A percentile compares a stretch with the other conserved stretches of the same genome.
Conservation (phyloP, 2,329 filamentous ascomycete species). For the Talaromyces sp. region DNA sequence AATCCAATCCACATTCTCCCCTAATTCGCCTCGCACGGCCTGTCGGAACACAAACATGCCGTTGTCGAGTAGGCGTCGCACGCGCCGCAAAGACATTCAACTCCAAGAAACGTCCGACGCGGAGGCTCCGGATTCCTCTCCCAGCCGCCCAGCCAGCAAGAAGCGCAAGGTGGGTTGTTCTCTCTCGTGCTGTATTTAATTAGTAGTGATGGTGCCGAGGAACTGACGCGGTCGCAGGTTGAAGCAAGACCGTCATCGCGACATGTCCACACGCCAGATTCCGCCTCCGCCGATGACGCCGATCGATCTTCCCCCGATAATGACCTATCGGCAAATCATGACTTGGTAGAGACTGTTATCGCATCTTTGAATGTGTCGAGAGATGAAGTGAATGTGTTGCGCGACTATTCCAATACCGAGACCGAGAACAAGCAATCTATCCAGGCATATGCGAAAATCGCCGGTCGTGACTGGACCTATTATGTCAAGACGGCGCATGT, state of each 20-base stretch:
- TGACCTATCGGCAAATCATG: conserved; percentile 41
- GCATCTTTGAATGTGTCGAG: conserved; percentile 43
- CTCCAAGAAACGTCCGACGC: conserved; percentile 45
- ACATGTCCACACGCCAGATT: conserved; percentile 34
- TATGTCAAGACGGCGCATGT: conserved; percentile 49
- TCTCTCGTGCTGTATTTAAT: not conserved
- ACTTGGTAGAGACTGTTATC: conserved; percentile 48
- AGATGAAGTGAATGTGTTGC: conserved; percentile 43
- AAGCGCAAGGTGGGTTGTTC: conserved; percentile 45
- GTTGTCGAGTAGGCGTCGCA: conserved; percentile 43
- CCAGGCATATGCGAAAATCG: conserved; percentile 50
- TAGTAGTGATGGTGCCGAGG: not conserved
- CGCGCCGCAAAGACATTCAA: conserved; percentile 45
- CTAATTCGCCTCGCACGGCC: not conserved
- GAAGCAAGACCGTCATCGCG: conserved; percentile 31
- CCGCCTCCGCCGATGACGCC: conserved; percentile 36
- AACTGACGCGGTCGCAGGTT: conserved; percentile 25
- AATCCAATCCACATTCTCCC: not conserved
- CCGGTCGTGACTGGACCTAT: conserved; percentile 51
- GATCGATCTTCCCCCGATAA: conserved; percentile 42
- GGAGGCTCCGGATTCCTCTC: conserved; percentile 47
- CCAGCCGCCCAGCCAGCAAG: conserved; percentile 45
- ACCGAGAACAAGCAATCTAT: conserved; percentile 46
- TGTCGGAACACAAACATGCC: conserved; percentile 32
- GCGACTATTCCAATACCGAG: conserved; percentile 45